A percentile compares a stretch with the other conserved stretches of the same genome.
Evolutionary conservation across 192 early-diverging fungal species (phyloP).

Genomic region (Entophlyctis helioformis): DNA sequence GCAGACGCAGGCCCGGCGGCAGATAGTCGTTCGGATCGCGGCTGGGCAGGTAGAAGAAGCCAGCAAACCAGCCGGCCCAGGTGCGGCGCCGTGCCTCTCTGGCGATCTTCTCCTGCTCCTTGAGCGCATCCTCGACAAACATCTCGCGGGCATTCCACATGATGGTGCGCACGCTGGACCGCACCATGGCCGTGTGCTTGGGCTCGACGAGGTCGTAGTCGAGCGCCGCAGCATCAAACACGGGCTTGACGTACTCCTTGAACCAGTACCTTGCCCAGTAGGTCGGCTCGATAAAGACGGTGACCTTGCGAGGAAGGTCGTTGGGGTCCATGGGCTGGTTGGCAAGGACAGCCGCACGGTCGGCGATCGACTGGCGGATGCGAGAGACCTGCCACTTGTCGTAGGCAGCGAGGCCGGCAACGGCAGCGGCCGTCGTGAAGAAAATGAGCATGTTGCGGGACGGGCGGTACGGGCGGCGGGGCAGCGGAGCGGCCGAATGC

Average conservation of each 20-base stretch:
- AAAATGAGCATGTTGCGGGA: conserved; percentile 22
- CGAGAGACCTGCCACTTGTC: conserved; percentile 10
- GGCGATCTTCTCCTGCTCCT: conserved; percentile 12
- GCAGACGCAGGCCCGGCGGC: conserved; percentile 3
- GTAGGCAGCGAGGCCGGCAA: conserved; percentile 6
- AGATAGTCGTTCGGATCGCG: background rate
- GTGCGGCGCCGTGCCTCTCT: background rate
- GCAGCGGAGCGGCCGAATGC: no score
- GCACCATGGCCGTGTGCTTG: conserved; percentile 3
- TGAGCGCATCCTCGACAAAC: no score
- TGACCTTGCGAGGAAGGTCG: conserved; percentile 11
- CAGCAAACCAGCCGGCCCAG: background rate
- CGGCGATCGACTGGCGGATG: conserved; percentile 4
- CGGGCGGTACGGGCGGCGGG: no score
- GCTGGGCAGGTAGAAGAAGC: no score
- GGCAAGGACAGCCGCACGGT: conserved; percentile 3
- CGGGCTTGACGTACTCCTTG: conserved; percentile 27
- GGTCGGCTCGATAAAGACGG: conserved; percentile 18
- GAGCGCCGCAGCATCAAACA: conserved; percentile 28
- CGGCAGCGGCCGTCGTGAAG: background rate
- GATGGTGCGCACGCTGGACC: conserved; percentile 8
- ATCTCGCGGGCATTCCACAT: conserved; percentile 25
- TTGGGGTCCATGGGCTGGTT: conserved; percentile 2
- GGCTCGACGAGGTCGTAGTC: conserved; percentile 24
- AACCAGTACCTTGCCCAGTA: conserved; percentile 29